These are phyloP conservation scores for Thymus mandschuricus DNA, from an alignment of 257 asterid genomes.

Conservation along the genomic window DNA sequence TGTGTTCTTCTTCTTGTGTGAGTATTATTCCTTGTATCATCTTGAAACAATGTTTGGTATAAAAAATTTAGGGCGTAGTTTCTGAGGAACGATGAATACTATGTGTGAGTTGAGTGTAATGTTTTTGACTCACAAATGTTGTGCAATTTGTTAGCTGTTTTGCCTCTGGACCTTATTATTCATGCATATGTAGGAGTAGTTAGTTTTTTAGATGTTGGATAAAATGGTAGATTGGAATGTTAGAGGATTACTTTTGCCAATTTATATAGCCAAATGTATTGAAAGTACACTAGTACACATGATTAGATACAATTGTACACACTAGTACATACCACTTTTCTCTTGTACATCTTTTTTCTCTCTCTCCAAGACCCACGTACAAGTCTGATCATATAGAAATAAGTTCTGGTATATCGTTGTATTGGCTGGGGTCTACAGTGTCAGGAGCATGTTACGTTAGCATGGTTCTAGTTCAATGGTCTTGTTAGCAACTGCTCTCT, in stretches of 20 bases:
- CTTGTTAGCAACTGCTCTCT: too few species aligned
- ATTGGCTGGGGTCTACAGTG: too few species aligned
- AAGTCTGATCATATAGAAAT: too few species aligned
- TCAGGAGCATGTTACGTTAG: too few species aligned
- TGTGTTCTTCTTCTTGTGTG: slow-evolving; percentile 16
- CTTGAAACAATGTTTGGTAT: neutral
- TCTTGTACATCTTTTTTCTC: too few species aligned
- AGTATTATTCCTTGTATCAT: neutral
- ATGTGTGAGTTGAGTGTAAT: neutral
- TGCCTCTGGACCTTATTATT: neutral
- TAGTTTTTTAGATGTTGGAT: neutral
- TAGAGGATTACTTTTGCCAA: too few species aligned
- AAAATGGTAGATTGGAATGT: too few species aligned
- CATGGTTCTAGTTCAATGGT: too few species aligned
- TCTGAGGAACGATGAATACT: slow-evolving; percentile 6
- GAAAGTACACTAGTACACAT: neutral
- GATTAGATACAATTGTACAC: neutral
- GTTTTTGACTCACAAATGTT: neutral
- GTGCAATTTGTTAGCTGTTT: slow-evolving; percentile 16
- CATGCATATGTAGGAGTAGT: neutral
- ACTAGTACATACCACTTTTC: neutral
- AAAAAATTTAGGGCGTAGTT: neutral
- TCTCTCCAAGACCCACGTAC: too few species aligned
- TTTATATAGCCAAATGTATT: too few species aligned
- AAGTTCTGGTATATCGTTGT: too few species aligned